Conservation (phyloP, 2,329 filamentous ascomycete species). For the Curvularia spicifera region DNA sequence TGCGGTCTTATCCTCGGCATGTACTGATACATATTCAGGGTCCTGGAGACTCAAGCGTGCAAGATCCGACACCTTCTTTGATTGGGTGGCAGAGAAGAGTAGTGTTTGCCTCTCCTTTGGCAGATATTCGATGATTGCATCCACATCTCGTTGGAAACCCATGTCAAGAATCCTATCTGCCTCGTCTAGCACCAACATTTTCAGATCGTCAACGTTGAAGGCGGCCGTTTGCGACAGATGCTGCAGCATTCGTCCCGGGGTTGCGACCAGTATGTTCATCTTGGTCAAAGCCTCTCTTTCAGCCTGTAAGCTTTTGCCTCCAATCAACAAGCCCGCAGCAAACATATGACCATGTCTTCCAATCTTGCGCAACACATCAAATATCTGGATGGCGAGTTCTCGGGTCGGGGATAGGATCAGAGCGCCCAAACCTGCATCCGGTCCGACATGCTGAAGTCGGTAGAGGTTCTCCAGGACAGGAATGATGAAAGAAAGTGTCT, state of each 20-base stretch:
- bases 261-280: slow-evolving; percentile 98
- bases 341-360: slow-evolving; percentile 84
- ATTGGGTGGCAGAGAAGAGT: slow-evolving; percentile 95
- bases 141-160: slow-evolving; percentile 89
- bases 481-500: slow-evolving; percentile 90
- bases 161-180: slow-evolving; percentile 97
- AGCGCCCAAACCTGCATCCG: slow-evolving; percentile 84
- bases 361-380: slow-evolving; percentile 89
- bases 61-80: slow-evolving; percentile 89
- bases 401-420: slow-evolving; percentile 93
- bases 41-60: slow-evolving; percentile 86
- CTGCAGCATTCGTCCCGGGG: slow-evolving; percentile 91
- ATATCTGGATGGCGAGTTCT: slow-evolving; percentile 95
- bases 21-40: slow-evolving; percentile 93
- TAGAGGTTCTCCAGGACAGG: slow-evolving; percentile 94
- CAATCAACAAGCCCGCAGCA: slow-evolving; percentile 91
- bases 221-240: slow-evolving; percentile 93
- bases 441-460: slow-evolving; percentile 84
- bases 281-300: slow-evolving; percentile 81
- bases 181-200: slow-evolving; percentile 93
- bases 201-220: slow-evolving; percentile 87
- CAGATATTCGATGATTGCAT: slow-evolving; percentile 91
- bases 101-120: slow-evolving; percentile 87
- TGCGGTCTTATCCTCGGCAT: slow-evolving; percentile 78
- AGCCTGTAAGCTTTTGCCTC: slow-evolving; percentile 87